These are phyloP conservation scores for Rehmannia glutinosa DNA, from an alignment of 257 asterid genomes.

Conservation along the genomic window DNA sequence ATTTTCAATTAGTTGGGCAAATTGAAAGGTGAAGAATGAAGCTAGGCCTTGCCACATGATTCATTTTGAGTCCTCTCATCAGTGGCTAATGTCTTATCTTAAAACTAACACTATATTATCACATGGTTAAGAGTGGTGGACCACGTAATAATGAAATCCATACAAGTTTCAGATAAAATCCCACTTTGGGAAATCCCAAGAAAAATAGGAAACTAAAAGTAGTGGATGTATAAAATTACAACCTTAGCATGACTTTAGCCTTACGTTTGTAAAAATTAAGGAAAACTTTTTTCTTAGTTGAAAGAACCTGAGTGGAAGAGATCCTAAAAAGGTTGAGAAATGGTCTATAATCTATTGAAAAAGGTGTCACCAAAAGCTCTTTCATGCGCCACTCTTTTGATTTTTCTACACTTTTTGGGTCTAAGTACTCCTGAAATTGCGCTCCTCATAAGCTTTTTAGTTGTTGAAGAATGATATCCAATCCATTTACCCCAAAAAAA, in stretches of 20 bases:
- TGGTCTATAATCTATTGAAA: constrained; percentile 7
- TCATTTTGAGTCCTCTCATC: neutral
- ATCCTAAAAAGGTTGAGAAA: constrained; percentile 11
- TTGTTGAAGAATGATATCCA: too few species aligned
- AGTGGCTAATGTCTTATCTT: too few species aligned
- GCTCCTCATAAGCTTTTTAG: constrained; percentile 16
- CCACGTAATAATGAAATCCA: constrained; percentile 30
- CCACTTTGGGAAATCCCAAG: constrained; percentile 40
- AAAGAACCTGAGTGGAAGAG: constrained; percentile 24
- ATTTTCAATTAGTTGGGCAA: constrained; percentile 27
- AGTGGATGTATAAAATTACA: constrained; percentile 15
- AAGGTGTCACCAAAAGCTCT: constrained; percentile 7
- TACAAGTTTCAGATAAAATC: constrained; percentile 9
- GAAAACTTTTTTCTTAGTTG: constrained; percentile 28
- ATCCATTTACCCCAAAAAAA: too few species aligned
- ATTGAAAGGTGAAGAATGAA: constrained; percentile 3
- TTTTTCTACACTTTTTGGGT: too few species aligned
- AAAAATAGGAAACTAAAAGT: constrained; percentile 12
- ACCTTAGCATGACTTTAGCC: constrained; percentile 47
- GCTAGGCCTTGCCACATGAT: neutral
- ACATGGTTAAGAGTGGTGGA: constrained; percentile 30
- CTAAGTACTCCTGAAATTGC: constrained; percentile 40
- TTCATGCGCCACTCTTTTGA: constrained; percentile 6
- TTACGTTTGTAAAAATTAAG: constrained; percentile 42
- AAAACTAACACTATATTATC: constrained; percentile 8